Percentiles rank a stretch among this genome's conserved stretches.
These are phyloP conservation scores for Inonotus hispidus DNA, from an alignment of 1,284 basidiomycete species.

Conservation along the genomic window DNA sequence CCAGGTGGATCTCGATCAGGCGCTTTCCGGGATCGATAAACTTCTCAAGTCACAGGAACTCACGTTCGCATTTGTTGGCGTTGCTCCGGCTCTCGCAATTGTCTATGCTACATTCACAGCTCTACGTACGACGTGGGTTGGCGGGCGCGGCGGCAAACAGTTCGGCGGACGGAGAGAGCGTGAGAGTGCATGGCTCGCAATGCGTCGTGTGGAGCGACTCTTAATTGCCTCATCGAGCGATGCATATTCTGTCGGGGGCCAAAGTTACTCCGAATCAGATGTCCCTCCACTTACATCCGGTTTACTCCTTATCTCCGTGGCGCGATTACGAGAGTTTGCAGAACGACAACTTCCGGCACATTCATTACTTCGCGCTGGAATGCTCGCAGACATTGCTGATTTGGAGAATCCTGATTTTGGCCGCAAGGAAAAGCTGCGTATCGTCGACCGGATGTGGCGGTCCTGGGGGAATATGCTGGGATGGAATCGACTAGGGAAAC, in stretches of 20 bases:
- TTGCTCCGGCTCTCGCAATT: slow-evolving; percentile 84
- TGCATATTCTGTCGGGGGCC: slow-evolving; percentile 23
- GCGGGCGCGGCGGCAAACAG: slow-evolving; percentile 40
- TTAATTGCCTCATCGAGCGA: slow-evolving; percentile 41
- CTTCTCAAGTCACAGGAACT: slow-evolving; percentile 93
- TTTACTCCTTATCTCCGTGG: slow-evolving; percentile 66
- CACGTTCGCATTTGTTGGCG: slow-evolving; percentile 95
- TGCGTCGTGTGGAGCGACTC: slow-evolving; percentile 67
- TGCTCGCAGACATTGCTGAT: slow-evolving; percentile 82
- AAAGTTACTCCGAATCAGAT: not conserved
- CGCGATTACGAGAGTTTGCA: slow-evolving; percentile 60
- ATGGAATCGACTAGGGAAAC: slow-evolving; percentile 38
- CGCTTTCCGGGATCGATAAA: slow-evolving; percentile 84
- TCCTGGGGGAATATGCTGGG: slow-evolving; percentile 68
- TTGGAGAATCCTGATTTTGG: slow-evolving; percentile 71
- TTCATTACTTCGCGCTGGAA: slow-evolving; percentile 65
- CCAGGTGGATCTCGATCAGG: slow-evolving; percentile 87
- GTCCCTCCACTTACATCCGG: slow-evolving; percentile 61
- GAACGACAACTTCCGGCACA: slow-evolving; percentile 46
- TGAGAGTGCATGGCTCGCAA: slow-evolving; percentile 51
- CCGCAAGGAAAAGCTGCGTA: slow-evolving; percentile 64
- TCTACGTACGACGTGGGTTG: slow-evolving; percentile 43
- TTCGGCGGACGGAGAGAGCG: slow-evolving; percentile 49
- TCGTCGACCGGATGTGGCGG: slow-evolving; percentile 89
- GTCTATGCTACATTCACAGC: slow-evolving; percentile 67